These are phyloP conservation scores for Lactifluus volemus DNA, from an alignment of 768 basidiomycete genomes.

Conservation along the genomic window DNA sequence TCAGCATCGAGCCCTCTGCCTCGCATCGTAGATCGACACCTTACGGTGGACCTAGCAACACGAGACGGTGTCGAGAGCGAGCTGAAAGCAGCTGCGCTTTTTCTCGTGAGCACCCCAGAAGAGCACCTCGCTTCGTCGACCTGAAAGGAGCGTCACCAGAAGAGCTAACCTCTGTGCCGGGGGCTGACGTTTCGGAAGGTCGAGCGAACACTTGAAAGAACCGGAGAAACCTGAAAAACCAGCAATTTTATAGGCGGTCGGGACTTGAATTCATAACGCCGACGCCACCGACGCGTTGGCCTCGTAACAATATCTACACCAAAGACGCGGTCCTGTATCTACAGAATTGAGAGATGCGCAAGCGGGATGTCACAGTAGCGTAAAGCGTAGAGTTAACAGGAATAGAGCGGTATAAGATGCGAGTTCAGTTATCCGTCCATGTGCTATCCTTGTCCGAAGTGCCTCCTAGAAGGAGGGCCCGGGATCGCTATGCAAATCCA, in stretches of 20 bases:
- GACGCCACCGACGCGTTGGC: constrained; percentile 24
- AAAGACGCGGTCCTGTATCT: too few species aligned
- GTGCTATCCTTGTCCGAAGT: too few species aligned
- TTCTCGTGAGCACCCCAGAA: constrained; percentile 44
- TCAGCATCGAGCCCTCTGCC: constrained; percentile 36
- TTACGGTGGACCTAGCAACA: constrained; percentile 39
- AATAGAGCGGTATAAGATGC: too few species aligned
- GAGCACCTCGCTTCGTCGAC: constrained; percentile 72
- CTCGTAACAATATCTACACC: too few species aligned
- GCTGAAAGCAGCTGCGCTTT: constrained; percentile 24
- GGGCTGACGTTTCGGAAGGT: constrained; percentile 57
- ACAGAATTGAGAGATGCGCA: too few species aligned
- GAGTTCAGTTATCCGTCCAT: too few species aligned
- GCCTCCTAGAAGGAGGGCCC: too few species aligned
- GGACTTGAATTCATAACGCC: constrained; percentile 18
- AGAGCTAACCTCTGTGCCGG: constrained; percentile 40
- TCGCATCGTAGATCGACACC: constrained; percentile 45
- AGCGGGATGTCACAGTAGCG: too few species aligned
- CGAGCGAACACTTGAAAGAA: constrained; percentile 53
- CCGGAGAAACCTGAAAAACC: constrained; percentile 17
- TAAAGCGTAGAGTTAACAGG: too few species aligned
- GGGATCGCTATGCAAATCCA: too few species aligned
- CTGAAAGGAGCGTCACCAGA: constrained; percentile 60
- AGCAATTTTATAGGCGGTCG: constrained; percentile 21
- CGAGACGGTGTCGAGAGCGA: constrained; percentile 31